These are phyloP conservation scores for Penicillium pancosmium DNA, from an alignment of 495 filamentous ascomycete genomes.

Conservation along the genomic window DNA sequence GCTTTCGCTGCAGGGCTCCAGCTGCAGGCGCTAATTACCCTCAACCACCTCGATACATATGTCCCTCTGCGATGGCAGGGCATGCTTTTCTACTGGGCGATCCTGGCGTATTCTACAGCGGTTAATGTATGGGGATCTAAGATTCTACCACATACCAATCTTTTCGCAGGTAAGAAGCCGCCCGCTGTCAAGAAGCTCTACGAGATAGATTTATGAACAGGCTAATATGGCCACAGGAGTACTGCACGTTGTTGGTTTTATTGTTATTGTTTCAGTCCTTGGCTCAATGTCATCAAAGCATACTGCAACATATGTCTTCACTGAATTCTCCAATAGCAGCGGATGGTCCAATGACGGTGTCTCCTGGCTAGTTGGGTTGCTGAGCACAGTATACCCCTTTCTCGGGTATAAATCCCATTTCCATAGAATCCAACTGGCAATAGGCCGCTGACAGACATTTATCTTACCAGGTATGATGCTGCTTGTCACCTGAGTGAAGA, in stretches of 20 bases:
- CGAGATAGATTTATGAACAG: neutral
- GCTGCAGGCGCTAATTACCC: slow-evolving; percentile 27
- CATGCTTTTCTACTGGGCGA: slow-evolving; percentile 30
- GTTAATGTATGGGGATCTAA: slow-evolving; percentile 28
- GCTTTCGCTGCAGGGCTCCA: slow-evolving; percentile 29
- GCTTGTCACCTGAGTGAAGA: slow-evolving; percentile 39
- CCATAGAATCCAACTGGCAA: neutral
- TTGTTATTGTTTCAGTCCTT: slow-evolving; percentile 21
- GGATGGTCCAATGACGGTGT: slow-evolving; percentile 27
- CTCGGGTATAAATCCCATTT: slow-evolving; percentile 14
- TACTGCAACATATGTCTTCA: slow-evolving; percentile 22
- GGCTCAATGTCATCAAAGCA: slow-evolving; percentile 27
- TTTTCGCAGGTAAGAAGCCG: slow-evolving; percentile 18
- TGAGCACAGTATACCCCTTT: slow-evolving; percentile 30
- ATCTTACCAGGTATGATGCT: slow-evolving; percentile 25
- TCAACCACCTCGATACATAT: slow-evolving; percentile 28
- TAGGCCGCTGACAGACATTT: neutral
- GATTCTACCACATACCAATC: slow-evolving; percentile 29
- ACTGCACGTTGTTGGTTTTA: slow-evolving; percentile 24
- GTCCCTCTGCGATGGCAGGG: slow-evolving; percentile 25
- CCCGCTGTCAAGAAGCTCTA: neutral
- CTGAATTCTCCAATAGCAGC: slow-evolving; percentile 26
- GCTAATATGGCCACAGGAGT: slow-evolving; percentile 13
- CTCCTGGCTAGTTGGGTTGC: slow-evolving; percentile 28
- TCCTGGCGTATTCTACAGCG: slow-evolving; percentile 22